Conservation (phyloP, 805 yeast species). For the Metschnikowia vanudenii region DNA sequence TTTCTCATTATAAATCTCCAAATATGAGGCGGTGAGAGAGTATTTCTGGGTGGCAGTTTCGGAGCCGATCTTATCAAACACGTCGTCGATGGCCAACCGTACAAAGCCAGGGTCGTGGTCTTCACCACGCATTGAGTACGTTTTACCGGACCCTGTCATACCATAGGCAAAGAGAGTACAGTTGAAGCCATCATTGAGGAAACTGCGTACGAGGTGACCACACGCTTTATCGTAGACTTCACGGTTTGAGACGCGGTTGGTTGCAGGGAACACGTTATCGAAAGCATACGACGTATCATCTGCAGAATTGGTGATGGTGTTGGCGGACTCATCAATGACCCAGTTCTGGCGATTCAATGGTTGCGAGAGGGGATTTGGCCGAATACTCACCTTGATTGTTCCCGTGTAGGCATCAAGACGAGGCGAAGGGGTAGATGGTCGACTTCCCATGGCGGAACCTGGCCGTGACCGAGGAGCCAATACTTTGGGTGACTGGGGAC, state of each 20-base stretch:
- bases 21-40: slow-evolving; percentile 62
- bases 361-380: slow-evolving; percentile 63
- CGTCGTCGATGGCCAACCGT: slow-evolving; percentile 58
- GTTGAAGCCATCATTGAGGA: slow-evolving; percentile 69
- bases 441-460: slow-evolving; percentile 34
- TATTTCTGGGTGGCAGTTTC: slow-evolving; percentile 29
- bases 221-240: slow-evolving; percentile 61
- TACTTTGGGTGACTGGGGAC: slow-evolving; percentile 33
- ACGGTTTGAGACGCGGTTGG: slow-evolving; percentile 42
- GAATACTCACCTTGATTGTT: slow-evolving; percentile 68
- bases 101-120: slow-evolving; percentile 66
- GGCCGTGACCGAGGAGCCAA: slow-evolving; percentile 29
- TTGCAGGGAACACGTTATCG: slow-evolving; percentile 74
- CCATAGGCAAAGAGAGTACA: slow-evolving; percentile 94
- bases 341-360: slow-evolving; percentile 39
- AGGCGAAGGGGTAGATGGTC: slow-evolving; percentile 41
- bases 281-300: slow-evolving; percentile 64
- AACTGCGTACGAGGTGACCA: slow-evolving; percentile 50
- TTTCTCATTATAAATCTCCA: slow-evolving; percentile 86
- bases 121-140: slow-evolving; percentile 80
- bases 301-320: slow-evolving; percentile 46
- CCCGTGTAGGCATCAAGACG: slow-evolving; percentile 56
- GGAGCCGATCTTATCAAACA: slow-evolving; percentile 47
- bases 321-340: slow-evolving; percentile 41
- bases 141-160: slow-evolving; percentile 92